Conservation (phyloP, 805 yeast species). For the Blastobotrys peoriensis region DNA sequence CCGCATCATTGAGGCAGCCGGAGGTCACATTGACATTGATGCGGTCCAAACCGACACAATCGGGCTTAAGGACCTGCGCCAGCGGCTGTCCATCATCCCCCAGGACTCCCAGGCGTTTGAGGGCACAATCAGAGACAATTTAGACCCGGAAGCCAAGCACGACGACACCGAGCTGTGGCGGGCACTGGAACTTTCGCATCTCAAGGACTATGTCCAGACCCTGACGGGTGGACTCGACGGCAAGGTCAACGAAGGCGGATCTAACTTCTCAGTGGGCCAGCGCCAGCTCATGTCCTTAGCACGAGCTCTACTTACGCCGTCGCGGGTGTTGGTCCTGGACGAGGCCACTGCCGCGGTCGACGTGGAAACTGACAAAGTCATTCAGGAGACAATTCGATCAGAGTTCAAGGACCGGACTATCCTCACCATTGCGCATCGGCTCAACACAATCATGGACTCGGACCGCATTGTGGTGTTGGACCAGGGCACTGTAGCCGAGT, state of each 20-base stretch:
- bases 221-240: constrained; percentile 55
- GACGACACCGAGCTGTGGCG: constrained; percentile 79
- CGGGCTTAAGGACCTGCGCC: constrained; percentile 75
- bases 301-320: constrained; percentile 69
- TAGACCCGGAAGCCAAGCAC: constrained; percentile 71
- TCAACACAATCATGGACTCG: constrained; percentile 80
- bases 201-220: constrained; percentile 53
- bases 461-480: constrained; percentile 74
- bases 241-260: constrained; percentile 65
- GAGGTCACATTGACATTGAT: constrained; percentile 70
- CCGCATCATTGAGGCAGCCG: constrained; percentile 72
- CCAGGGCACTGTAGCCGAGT: constrained; percentile 68
- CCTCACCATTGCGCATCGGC: constrained; percentile 82
- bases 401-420: constrained; percentile 74
- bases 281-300: constrained; percentile 80
- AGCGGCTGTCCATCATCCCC: constrained; percentile 76
- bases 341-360: constrained; percentile 92
- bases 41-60: constrained; percentile 56
- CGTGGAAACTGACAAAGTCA: constrained; percentile 72
- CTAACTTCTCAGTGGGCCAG: constrained; percentile 85
- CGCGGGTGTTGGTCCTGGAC: constrained; percentile 73
- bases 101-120: constrained; percentile 91
- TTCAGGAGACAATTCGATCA: constrained; percentile 72
- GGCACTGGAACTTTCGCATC: constrained; percentile 70
- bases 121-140: constrained; percentile 77